Percentiles rank a stretch among this genome's conserved stretches.
phyloP scores from a whole-genome alignment of 2,329 filamentous ascomycete species.

The Aspergillus aculeatinus region DNA sequence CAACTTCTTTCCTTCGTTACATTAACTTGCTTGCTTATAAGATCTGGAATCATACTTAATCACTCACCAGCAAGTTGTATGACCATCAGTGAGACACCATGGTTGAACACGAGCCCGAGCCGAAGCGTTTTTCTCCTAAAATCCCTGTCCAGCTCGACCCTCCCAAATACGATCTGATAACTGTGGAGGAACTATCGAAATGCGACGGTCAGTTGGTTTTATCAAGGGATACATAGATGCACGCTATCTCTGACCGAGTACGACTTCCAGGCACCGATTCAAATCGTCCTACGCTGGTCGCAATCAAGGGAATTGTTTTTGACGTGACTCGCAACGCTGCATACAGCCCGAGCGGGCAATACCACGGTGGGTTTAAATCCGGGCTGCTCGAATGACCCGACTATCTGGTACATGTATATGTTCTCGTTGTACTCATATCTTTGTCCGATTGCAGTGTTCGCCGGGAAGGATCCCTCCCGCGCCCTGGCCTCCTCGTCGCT shows the following conservation, averaged over 20 bases:
- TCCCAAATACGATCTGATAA: slow-evolving; percentile 85
- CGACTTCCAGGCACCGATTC: slow-evolving; percentile 37
- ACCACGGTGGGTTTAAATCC: slow-evolving; percentile 66
- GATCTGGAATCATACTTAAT: neutral
- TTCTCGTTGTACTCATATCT: neutral
- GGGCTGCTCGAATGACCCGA: neutral
- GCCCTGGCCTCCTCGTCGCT: slow-evolving; percentile 84
- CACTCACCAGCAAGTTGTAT: neutral
- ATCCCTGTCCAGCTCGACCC: slow-evolving; percentile 62
- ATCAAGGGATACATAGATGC: neutral
- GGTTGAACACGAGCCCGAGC: slow-evolving; percentile 28
- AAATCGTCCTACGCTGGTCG: slow-evolving; percentile 57
- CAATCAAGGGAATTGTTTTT: slow-evolving; percentile 85
- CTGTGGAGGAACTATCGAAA: slow-evolving; percentile 72
- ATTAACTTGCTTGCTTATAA: neutral
- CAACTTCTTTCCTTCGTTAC: slow-evolving; percentile 3
- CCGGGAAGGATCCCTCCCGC: slow-evolving; percentile 92
- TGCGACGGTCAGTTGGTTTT: slow-evolving; percentile 68
- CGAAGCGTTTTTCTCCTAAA: slow-evolving; percentile 44
- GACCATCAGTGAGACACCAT: slow-evolving; percentile 20
- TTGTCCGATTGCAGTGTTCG: slow-evolving; percentile 69
- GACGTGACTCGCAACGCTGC: slow-evolving; percentile 88
- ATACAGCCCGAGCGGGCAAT: slow-evolving; percentile 78
- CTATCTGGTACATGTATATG: neutral
- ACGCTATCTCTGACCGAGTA: neutral